Percentiles rank a stretch among this genome's conserved stretches.
Conservation (phyloP, 495 filamentous ascomycete genomes). For the Lichina pygmaea region DNA sequence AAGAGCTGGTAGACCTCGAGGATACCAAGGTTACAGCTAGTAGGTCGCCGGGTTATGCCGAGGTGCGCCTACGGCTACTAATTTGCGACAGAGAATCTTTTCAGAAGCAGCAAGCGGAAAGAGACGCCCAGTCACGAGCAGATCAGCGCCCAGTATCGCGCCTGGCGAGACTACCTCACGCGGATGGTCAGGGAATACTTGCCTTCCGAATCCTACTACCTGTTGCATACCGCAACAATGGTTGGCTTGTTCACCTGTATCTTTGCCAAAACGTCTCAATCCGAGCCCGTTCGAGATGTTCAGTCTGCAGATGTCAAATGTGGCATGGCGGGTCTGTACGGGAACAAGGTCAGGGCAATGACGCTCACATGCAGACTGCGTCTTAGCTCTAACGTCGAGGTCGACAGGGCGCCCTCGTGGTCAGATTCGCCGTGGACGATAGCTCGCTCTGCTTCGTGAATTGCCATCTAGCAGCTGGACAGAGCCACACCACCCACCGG, state of each 20-base stretch:
- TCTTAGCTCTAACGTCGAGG: not conserved
- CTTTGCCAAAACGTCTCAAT: conserved; percentile 62
- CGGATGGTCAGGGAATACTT: conserved; percentile 58
- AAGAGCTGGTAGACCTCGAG: conserved; percentile 88
- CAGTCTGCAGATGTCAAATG: conserved; percentile 68
- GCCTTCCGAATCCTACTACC: conserved; percentile 52
- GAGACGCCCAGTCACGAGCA: conserved; percentile 67
- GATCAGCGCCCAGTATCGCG: conserved; percentile 92
- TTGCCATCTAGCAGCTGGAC: conserved; percentile 87
- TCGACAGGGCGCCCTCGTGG: conserved; percentile 53
- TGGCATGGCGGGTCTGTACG: conserved; percentile 77
- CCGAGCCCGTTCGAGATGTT: conserved; percentile 47
- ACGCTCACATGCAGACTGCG: not conserved
- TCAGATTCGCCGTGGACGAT: conserved; percentile 78
- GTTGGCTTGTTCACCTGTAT: conserved; percentile 90
- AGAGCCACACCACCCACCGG: conserved; percentile 63
- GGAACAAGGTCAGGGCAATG: conserved; percentile 45
- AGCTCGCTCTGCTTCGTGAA: conserved; percentile 89
- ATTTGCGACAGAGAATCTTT: conserved; percentile 18
- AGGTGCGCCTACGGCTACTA: not conserved
- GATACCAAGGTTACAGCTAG: conserved; percentile 94
- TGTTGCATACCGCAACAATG: conserved; percentile 68
- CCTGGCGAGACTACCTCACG: conserved; percentile 75
- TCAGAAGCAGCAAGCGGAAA: conserved; percentile 52
- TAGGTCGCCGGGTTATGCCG: conserved; percentile 14